phyloP scores from a whole-genome alignment of 768 basidiomycete genomes.

The Gymnopilus junonius region DNA sequence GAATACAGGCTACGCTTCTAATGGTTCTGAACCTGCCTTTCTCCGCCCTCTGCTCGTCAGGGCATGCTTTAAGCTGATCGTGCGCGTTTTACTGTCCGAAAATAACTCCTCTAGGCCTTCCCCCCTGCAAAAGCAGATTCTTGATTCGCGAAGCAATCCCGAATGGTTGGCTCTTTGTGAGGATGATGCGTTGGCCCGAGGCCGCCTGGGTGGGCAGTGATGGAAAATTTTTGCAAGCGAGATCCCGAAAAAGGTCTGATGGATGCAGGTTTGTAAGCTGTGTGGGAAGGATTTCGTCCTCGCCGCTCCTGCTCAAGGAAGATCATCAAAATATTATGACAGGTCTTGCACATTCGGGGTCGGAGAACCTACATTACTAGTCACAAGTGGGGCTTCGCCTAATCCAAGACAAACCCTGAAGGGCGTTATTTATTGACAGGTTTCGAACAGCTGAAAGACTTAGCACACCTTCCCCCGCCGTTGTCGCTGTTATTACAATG shows the following conservation, averaged over 20 bases:
- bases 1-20: not conserved
- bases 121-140: not conserved
- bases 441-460: not conserved
- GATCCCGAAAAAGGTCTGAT: not conserved
- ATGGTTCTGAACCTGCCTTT: not conserved
- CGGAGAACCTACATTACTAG: not conserved
- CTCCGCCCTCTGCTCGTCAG: not conserved
- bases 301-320: conserved; percentile 1
- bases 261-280: not conserved
- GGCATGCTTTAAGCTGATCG: not conserved
- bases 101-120: not conserved
- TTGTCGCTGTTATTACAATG: not conserved
- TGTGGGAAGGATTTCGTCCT: not conserved
- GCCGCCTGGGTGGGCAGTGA: not conserved
- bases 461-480: not conserved
- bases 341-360: not conserved
- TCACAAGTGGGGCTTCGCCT: conserved; percentile 1
- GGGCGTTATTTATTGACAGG: not conserved
- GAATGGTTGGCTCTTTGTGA: not conserved
- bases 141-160: not conserved
- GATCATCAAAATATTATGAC: not conserved
- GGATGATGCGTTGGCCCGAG: not conserved
- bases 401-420: not conserved
- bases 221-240: conserved; percentile 2
- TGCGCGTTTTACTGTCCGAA: not conserved